A percentile compares a stretch with the other conserved stretches of the same genome.
phyloP scores from a whole-genome alignment of 306 rosid species.

The Oxytropis ochrocephala region DNA sequence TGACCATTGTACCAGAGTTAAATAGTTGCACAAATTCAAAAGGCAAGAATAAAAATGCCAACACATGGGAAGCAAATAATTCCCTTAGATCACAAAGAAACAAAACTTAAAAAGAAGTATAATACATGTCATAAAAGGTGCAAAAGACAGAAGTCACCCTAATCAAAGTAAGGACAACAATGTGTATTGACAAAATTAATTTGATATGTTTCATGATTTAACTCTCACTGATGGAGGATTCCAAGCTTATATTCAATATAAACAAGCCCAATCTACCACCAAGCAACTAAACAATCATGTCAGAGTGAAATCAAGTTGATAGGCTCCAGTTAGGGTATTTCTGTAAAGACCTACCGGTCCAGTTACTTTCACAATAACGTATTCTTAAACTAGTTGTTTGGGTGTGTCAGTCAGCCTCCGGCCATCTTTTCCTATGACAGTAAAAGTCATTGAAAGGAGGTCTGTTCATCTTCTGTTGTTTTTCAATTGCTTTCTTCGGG shows the following conservation, averaged over 20 bases:
- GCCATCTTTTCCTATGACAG: not conserved
- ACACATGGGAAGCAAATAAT: slow-evolving; percentile 6
- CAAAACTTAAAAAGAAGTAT: not conserved
- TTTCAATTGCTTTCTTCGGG: not conserved
- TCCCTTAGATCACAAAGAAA: slow-evolving; percentile 13
- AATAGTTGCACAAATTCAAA: not conserved
- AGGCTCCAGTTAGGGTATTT: not conserved
- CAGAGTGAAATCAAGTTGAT: not conserved
- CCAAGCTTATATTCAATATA: not conserved
- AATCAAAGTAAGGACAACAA: not conserved
- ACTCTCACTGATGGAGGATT: not conserved
- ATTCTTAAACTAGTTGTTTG: not conserved
- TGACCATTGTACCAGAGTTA: slow-evolving; percentile 16
- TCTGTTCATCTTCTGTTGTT: not conserved
- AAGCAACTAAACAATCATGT: not conserved
- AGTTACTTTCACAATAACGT: not conserved
- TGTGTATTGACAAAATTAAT: not conserved
- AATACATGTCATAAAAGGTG: not conserved
- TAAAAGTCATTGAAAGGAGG: not conserved
- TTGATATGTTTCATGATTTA: not conserved
- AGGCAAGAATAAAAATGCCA: not conserved
- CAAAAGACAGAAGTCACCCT: not conserved
- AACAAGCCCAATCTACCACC: not conserved
- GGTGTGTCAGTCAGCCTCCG: not conserved
- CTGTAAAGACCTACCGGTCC: not conserved